A percentile compares a stretch with the other conserved stretches of the same genome.
Conservation (phyloP, 768 basidiomycete species). For the Termitomyces titanicus region DNA sequence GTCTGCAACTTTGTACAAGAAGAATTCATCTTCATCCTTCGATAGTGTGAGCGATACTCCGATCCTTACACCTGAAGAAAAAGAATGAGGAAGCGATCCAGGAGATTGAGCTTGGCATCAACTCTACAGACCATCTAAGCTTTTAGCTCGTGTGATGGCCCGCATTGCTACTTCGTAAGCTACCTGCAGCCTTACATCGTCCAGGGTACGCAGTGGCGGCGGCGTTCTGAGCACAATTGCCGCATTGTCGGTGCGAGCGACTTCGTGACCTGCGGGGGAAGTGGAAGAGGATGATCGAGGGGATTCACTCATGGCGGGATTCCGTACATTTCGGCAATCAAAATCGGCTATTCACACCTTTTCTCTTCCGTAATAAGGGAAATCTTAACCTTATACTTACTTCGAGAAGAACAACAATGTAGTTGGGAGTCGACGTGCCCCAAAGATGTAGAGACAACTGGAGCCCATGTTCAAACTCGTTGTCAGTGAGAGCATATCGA, state of each 20-base stretch:
- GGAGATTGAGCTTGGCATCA: neutral
- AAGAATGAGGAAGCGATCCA: neutral
- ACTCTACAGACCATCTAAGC: slow-evolving; percentile 37
- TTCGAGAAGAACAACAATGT: no score
- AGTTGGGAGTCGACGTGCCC: no score
- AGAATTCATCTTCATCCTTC: slow-evolving; percentile 50
- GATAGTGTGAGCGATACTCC: slow-evolving; percentile 62
- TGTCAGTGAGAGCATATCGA: no score
- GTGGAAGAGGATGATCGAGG: slow-evolving; percentile 6
- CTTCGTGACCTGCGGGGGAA: neutral
- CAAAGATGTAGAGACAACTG: no score
- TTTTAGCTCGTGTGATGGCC: slow-evolving; percentile 45
- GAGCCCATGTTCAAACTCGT: no score
- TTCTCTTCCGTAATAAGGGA: no score
- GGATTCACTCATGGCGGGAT: slow-evolving; percentile 11
- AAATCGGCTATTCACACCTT: neutral
- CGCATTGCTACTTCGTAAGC: slow-evolving; percentile 54
- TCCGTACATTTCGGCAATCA: slow-evolving; percentile 3
- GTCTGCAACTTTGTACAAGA: slow-evolving; percentile 52
- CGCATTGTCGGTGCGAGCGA: neutral
- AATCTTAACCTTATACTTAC: no score
- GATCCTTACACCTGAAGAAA: slow-evolving; percentile 40
- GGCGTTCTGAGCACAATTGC: neutral
- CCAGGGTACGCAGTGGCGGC: slow-evolving; percentile 44
- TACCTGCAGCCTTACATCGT: slow-evolving; percentile 57